Base-by-base conservation (phyloP, 1,139 yeast genomes). In the Arxiozyma slooffiae region DNA sequence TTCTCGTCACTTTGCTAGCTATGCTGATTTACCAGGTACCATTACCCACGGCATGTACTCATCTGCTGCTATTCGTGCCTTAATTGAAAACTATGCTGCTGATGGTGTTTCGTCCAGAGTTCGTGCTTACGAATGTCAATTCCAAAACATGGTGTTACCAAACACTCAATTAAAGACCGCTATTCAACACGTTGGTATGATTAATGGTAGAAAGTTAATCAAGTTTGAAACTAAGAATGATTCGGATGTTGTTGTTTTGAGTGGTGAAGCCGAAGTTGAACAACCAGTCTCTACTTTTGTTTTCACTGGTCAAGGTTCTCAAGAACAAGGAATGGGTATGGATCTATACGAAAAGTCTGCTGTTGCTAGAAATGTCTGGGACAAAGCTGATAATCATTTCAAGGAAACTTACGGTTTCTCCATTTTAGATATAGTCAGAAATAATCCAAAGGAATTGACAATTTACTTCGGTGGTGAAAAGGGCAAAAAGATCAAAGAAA, bases 261-360 rank as follows among this genome's bases (percentile, higher is more conserved):
- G 78, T 51, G 99, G 97, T 73, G 96, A 89, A 73, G 99, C 98
- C 51, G 98, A 92, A 75, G 90, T 94, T 65, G 97, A 92, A 63
- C 98, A 92, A 74, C 98, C 99, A 48, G 85, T 84, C 53, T 87
- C 98, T 47, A 85, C 98, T 20, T 92, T 86, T 68, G 96, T 92
- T 53, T 92, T 94, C 75, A 92, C 99, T 60, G 99, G 98, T 69
- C 99, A 92, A 78, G 99, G 99, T 69, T 90, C 98, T 54, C 98
- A 92, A 74, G 98, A 94, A 72, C 98, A 94, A 76, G 97, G 97
- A 68, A 92, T 92, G 99, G 98, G 99, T 76, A 92, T 92, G 99
- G 98, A 94, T 71, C 79, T 92, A 68, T 92, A 92, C 72, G 83
- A 82, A 58, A 78, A 88, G 48, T 86, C 96, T 50, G 88, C 80